A percentile compares a stretch with the other conserved stretches of the same genome.
Evolutionary conservation across 306 rosid species (phyloP).

Genomic region (Luffa acutangula): DNA sequence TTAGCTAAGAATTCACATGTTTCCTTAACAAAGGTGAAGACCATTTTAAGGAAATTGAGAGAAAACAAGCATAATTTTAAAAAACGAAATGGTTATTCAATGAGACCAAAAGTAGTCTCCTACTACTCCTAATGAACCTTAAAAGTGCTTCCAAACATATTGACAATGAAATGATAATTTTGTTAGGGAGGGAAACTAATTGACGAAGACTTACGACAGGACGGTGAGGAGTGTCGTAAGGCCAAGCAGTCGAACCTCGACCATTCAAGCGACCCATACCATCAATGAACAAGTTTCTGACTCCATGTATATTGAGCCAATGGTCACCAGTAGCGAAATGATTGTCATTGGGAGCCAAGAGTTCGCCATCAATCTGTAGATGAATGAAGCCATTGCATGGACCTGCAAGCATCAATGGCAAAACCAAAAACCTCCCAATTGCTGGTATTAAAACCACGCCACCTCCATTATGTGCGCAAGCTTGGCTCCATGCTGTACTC

Average conservation of each 20-base stretch:
- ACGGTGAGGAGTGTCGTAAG: background rate
- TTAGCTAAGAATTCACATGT: too few species aligned
- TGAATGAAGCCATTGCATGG: conserved; percentile 14
- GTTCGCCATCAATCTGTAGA: conserved; percentile 3
- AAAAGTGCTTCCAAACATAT: too few species aligned
- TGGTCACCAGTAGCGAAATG: background rate
- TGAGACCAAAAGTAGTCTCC: too few species aligned
- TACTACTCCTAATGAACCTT: too few species aligned
- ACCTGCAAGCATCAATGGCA: conserved; percentile 11
- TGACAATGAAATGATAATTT: too few species aligned
- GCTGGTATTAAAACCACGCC: conserved; percentile 15
- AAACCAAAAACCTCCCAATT: conserved; percentile 5
- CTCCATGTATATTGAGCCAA: conserved; percentile 17
- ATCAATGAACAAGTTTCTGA: background rate
- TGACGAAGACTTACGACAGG: conserved; percentile 12
- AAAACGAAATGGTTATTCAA: too few species aligned
- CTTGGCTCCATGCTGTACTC: conserved; percentile 14
- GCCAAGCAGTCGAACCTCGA: conserved; percentile 24
- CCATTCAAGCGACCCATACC: conserved; percentile 27
- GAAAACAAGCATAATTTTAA: too few species aligned
- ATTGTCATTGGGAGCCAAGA: background rate
- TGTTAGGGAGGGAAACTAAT: too few species aligned
- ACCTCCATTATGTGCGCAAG: conserved; percentile 10
- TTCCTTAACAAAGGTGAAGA: too few species aligned
- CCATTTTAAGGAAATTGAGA: too few species aligned